Evolutionary conservation across 495 filamentous ascomycete species (phyloP), one percentile per base, ranked within the genome.

Genomic region (Aspergillus leporis): DNA sequence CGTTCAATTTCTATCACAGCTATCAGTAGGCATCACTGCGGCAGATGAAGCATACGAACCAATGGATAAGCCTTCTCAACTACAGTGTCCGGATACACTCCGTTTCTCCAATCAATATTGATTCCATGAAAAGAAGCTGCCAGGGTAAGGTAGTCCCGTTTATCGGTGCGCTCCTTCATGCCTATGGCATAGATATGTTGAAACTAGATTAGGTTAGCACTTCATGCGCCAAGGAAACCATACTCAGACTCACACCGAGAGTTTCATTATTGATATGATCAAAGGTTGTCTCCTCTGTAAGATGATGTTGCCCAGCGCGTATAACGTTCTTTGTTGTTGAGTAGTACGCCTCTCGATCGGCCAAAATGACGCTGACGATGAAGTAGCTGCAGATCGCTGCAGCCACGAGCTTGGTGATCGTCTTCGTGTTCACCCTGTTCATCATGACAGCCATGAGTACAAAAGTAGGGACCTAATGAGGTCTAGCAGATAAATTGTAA

Each of bases 101-200:
- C 86, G 40, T 82, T 73, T 14, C 87, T 67, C 67, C 81, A 85
- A 1, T 83, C 80, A 3, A 86, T 66, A 5, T 74, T 72, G 21
- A 90, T 69, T 12, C 78, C 77, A 12, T 72, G 79, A 2, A 83
- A 62, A 1, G 78, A 78, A 4, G 85, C 79, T 2, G 81, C 76
- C 3, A 87, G 67, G 3, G 72, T 70, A 51, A 88, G 74, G 10
- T 78, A 82, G 75, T 90, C 85, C 22, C 83, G 81, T 30, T 86
- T 83, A 60, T 90, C 87, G 8, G 81, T 79, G 19, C 87, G 77
- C 21, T 77, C 74, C 5, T 82, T 80, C 30, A 90, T 71, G 48
- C 83, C 85, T 50, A 90, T 80, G 47, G 85, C 84, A 61, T 85
- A 83, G 28, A 89, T 56, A 43, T 73, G 66, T 32, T 71, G 51